These are phyloP conservation scores for Pythium aphanidermatum DNA, from an alignment of 352 stramenopile species.

Conservation along the genomic window DNA sequence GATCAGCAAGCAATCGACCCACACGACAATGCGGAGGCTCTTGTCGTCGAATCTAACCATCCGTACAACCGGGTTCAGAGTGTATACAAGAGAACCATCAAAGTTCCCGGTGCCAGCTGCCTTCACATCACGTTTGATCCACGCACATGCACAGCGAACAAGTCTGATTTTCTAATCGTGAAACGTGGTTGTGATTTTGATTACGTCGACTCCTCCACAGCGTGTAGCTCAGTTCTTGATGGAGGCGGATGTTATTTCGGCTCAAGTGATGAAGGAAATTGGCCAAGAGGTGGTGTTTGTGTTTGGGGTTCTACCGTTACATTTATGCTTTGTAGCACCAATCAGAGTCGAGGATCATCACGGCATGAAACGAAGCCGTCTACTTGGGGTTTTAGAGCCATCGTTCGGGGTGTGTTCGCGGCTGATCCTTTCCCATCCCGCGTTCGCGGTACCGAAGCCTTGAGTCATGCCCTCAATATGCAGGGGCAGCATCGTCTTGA, in stretches of 20 bases:
- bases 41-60: constrained; percentile 57
- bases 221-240: too few species aligned
- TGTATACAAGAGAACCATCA: constrained; percentile 50
- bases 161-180: constrained; percentile 64
- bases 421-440: constrained; percentile 19
- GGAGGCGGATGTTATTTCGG: constrained; percentile 66
- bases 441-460: constrained; percentile 21
- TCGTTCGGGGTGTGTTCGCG: constrained; percentile 36
- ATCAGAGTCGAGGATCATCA: constrained; percentile 35
- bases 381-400: constrained; percentile 62
- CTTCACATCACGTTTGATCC: constrained; percentile 69
- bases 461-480: constrained; percentile 30
- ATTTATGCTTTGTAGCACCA: constrained; percentile 58
- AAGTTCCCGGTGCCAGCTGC: constrained; percentile 40
- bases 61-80: constrained; percentile 58
- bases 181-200: constrained; percentile 44
- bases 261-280: constrained; percentile 41
- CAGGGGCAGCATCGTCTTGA: constrained; percentile 6
- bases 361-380: constrained; percentile 28
- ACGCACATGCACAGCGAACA: constrained; percentile 44
- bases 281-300: constrained; percentile 44
- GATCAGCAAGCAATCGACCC: constrained; percentile 34
- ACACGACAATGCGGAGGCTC: too few species aligned
- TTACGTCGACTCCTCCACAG: too few species aligned
- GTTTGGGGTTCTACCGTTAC: constrained; percentile 58